These are phyloP conservation scores for Arabidopsis lyrata DNA, from an alignment of 441 rosid species.

Conservation along the genomic window DNA sequence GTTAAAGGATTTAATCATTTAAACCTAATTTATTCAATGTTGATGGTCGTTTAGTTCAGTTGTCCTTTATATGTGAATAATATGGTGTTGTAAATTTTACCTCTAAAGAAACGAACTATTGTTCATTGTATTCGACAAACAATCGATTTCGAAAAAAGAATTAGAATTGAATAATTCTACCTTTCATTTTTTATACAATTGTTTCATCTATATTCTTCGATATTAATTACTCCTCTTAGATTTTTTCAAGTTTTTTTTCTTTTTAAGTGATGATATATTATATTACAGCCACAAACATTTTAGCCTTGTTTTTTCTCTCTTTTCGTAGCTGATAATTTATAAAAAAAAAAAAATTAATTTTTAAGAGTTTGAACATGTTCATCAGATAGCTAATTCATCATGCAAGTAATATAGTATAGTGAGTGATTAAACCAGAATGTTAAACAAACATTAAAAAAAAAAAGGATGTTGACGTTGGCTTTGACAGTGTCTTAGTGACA, in stretches of 20 bases:
- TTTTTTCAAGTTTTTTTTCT: not conserved
- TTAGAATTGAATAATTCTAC: not conserved
- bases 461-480: not conserved
- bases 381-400: not conserved
- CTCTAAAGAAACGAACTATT: not conserved
- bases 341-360: not conserved
- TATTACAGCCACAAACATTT: not conserved
- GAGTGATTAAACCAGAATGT: not conserved
- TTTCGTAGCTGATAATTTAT: not conserved
- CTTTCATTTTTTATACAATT: not conserved
- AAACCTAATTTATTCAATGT: not conserved
- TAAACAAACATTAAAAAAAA: not conserved
- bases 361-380: not conserved
- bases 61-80: not conserved
- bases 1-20: not conserved
- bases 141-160: not conserved
- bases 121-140: not conserved
- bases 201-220: not conserved
- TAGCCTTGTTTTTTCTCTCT: not conserved
- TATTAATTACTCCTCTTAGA: not conserved
- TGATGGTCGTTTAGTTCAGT: not conserved
- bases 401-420: not conserved
- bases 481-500: slow-evolving; percentile 12
- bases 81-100: not conserved
- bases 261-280: not conserved